phyloP scores from a whole-genome alignment of 306 rosid genomes.

The Clitoria ternatea region DNA sequence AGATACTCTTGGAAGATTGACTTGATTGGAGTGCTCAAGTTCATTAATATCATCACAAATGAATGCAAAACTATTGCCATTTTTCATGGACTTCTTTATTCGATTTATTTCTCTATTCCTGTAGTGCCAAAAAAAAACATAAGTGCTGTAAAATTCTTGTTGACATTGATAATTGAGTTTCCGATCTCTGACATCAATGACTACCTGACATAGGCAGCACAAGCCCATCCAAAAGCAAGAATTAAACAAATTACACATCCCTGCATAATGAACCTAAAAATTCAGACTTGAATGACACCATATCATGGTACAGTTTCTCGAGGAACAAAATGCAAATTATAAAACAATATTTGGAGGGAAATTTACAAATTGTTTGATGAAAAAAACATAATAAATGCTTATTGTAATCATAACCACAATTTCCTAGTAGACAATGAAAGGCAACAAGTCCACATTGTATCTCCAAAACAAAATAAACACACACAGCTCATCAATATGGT shows the following conservation, averaged over 20 bases:
- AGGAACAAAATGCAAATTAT: background rate
- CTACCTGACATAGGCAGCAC: slow-evolving; percentile 89
- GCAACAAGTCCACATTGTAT: too few species aligned
- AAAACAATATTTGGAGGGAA: background rate
- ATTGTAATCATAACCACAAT: too few species aligned
- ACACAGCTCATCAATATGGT: background rate
- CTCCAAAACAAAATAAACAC: too few species aligned
- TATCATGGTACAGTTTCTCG: background rate
- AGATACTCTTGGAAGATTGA: slow-evolving; percentile 73
- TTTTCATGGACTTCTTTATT: slow-evolving; percentile 48
- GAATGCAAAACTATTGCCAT: slow-evolving; percentile 77
- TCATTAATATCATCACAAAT: slow-evolving; percentile 69
- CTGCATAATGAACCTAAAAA: slow-evolving; percentile 34
- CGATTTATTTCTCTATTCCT: slow-evolving; percentile 79
- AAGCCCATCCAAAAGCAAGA: slow-evolving; percentile 85
- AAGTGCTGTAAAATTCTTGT: background rate
- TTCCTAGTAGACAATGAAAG: too few species aligned
- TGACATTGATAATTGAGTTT: background rate
- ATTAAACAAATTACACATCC: slow-evolving; percentile 70
- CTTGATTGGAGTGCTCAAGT: slow-evolving; percentile 85
- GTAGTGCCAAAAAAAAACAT: slow-evolving; percentile 10
- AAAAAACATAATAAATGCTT: too few species aligned
- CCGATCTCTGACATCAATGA: background rate
- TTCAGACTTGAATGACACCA: background rate
- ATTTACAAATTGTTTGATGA: background rate